Evolutionary conservation across 306 rosid genomes (phyloP).

Genomic region (Rosa multiflora): DNA sequence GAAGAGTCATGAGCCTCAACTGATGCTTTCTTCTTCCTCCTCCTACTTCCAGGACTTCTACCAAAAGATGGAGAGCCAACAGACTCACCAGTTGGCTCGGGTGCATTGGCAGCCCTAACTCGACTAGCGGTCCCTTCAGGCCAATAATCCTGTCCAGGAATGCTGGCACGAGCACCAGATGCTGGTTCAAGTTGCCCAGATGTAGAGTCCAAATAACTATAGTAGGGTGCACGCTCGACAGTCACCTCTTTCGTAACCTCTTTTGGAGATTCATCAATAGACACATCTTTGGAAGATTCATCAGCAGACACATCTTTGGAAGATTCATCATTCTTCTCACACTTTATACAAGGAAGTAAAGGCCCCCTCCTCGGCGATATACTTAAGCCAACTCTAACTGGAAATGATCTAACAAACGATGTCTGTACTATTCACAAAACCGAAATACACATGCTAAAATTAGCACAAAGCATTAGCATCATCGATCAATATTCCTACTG

Average conservation of each 20-base stretch:
- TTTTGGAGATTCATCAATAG: slow-evolving; percentile 35
- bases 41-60: slow-evolving; percentile 89
- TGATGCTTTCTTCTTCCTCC: slow-evolving; percentile 61
- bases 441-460: slow-evolving; percentile 18
- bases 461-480: slow-evolving; percentile 17
- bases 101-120: slow-evolving; percentile 85
- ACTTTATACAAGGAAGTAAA: slow-evolving; percentile 52
- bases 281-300: slow-evolving; percentile 33
- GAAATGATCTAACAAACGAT: slow-evolving; percentile 56
- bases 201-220: slow-evolving; percentile 80
- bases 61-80: slow-evolving; percentile 85
- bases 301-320: slow-evolving; percentile 41
- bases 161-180: slow-evolving; percentile 95
- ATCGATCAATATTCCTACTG: not conserved
- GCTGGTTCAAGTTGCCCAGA: slow-evolving; percentile 98
- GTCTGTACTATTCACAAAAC: slow-evolving; percentile 43
- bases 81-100: slow-evolving; percentile 71
- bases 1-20: slow-evolving; percentile 40
- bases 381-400: slow-evolving; percentile 46
- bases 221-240: slow-evolving; percentile 80
- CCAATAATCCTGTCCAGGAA: slow-evolving; percentile 89
- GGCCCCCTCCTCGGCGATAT: slow-evolving; percentile 39
- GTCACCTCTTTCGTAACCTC: slow-evolving; percentile 45
- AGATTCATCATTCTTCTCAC: slow-evolving; percentile 67
- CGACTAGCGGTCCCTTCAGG: slow-evolving; percentile 90